Evolutionary conservation across 176 grass and related monocot genomes (phyloP).

Genomic region (Eleusine indica): DNA sequence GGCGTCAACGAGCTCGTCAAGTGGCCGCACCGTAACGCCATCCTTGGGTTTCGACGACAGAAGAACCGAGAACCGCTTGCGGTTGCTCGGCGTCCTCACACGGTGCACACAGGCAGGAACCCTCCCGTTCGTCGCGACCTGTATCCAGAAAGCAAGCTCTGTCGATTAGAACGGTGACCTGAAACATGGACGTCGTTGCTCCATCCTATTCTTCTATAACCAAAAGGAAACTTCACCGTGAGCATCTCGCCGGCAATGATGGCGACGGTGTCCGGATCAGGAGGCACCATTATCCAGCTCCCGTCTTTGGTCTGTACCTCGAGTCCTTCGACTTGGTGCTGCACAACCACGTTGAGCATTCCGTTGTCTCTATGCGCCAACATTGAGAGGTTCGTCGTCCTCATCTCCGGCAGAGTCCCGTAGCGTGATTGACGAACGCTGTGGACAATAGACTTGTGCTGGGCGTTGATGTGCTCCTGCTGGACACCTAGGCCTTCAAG

Average conservation of each 20-base stretch:
- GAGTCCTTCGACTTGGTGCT: conserved; percentile 41
- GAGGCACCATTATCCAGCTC: conserved; percentile 15
- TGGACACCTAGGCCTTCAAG: conserved; percentile 39
- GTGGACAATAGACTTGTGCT: background rate
- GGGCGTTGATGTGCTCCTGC: conserved; percentile 4
- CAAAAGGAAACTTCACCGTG: background rate
- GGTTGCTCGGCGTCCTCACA: conserved; percentile 31
- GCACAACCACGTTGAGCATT: conserved; percentile 25
- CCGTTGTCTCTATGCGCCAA: conserved; percentile 27
- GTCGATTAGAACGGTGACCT: background rate
- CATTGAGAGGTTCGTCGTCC: conserved; percentile 2
- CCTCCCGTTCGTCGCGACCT: conserved; percentile 32
- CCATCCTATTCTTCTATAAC: too few relatives aligned
- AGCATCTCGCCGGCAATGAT: conserved; percentile 23
- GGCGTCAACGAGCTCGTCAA: conserved; percentile 25
- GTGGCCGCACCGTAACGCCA: background rate
- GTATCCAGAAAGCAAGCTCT: too few relatives aligned
- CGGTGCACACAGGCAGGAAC: conserved; percentile 33
- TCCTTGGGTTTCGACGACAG: background rate
- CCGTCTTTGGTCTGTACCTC: conserved; percentile 29
- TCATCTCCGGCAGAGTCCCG: background rate
- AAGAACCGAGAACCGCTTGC: conserved; percentile 20
- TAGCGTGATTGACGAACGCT: conserved; percentile 24
- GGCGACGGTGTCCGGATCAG: background rate
- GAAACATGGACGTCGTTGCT: too few relatives aligned